These are phyloP conservation scores for Exophiala alcalophila DNA, from an alignment of 2,329 filamentous ascomycete species.

Conservation along the genomic window DNA sequence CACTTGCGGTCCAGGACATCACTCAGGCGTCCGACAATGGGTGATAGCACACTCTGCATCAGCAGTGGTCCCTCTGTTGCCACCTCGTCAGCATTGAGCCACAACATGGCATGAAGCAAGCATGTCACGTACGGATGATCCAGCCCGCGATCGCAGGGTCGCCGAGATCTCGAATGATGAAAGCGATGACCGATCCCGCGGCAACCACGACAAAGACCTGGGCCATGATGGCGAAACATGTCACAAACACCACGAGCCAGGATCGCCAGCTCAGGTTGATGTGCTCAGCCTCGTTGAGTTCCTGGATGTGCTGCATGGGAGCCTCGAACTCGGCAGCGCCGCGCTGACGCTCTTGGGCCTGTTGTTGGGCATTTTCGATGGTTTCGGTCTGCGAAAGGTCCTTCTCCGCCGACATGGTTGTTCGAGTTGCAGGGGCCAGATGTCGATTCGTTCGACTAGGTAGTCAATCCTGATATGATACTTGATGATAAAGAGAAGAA, in stretches of 20 bases:
- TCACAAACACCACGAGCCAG: conserved; percentile 51
- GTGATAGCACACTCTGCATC: conserved; percentile 57
- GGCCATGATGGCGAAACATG: conserved; percentile 53
- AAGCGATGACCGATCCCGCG: conserved; percentile 55
- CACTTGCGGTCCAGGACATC: conserved; percentile 57
- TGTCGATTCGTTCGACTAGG: not conserved
- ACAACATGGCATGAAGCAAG: not conserved
- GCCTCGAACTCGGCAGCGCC: conserved; percentile 24
- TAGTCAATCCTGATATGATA: not conserved
- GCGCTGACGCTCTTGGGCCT: conserved; percentile 9
- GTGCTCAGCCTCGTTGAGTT: conserved; percentile 35
- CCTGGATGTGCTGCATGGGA: conserved; percentile 23
- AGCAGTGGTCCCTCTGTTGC: conserved; percentile 52
- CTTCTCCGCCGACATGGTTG: conserved; percentile 21
- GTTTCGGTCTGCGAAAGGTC: conserved; percentile 16
- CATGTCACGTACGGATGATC: conserved; percentile 48
- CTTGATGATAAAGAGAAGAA: too few relatives aligned
- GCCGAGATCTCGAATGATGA: conserved; percentile 55
- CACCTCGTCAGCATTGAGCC: conserved; percentile 1
- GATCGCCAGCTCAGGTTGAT: conserved; percentile 55
- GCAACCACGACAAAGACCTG: conserved; percentile 57
- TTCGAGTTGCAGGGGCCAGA: not conserved
- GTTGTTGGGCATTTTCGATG: conserved; percentile 17
- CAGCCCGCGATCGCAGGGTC: conserved; percentile 52
- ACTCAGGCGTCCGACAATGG: conserved; percentile 55